A percentile compares a stretch with the other conserved stretches of the same genome.
Evolutionary conservation across 2,329 filamentous ascomycete species (phyloP).

Genomic region (Pseudogymnoascus sp.): DNA sequence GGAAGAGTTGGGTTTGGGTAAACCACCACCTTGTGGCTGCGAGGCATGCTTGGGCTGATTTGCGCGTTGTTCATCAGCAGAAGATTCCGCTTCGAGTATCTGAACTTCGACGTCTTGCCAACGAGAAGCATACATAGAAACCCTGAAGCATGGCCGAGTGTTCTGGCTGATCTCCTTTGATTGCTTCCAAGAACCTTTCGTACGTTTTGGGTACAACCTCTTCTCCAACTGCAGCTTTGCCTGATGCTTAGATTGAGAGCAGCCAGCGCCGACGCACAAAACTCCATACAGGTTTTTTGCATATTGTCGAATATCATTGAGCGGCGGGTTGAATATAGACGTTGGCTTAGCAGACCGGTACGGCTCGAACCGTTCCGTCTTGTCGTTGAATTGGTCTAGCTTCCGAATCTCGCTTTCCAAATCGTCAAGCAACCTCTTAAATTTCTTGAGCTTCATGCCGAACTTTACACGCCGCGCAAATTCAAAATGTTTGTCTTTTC

Average conservation of each 20-base stretch:
- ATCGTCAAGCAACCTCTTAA: slow-evolving; percentile 2
- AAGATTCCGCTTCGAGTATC: slow-evolving; percentile 1
- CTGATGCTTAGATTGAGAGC: not conserved
- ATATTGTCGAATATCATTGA: not conserved
- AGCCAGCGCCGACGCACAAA: not conserved
- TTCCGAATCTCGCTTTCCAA: not conserved
- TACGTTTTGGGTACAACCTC: not conserved
- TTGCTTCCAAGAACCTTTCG: slow-evolving; percentile 4
- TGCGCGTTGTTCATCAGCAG: not conserved
- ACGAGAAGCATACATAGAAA: slow-evolving; percentile 2
- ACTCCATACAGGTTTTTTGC: not conserved
- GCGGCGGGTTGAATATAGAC: not conserved
- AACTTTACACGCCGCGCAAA: not conserved
- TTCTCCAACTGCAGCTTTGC: slow-evolving; percentile 5
- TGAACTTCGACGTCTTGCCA: slow-evolving; percentile 1
- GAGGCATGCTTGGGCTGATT: not conserved
- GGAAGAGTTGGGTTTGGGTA: not conserved
- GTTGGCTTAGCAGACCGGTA: not conserved
- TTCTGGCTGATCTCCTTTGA: not conserved
- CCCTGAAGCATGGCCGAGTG: not conserved
- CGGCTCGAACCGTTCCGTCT: slow-evolving; percentile 6
- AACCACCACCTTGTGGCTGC: not conserved
- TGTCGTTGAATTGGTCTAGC: not conserved
- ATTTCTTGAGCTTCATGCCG: not conserved
- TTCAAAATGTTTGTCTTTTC: not conserved